Evolutionary conservation across 1,284 basidiomycete species (phyloP), one percentile per base, ranked within the genome.

Genomic region (Melampsora medusae): DNA sequence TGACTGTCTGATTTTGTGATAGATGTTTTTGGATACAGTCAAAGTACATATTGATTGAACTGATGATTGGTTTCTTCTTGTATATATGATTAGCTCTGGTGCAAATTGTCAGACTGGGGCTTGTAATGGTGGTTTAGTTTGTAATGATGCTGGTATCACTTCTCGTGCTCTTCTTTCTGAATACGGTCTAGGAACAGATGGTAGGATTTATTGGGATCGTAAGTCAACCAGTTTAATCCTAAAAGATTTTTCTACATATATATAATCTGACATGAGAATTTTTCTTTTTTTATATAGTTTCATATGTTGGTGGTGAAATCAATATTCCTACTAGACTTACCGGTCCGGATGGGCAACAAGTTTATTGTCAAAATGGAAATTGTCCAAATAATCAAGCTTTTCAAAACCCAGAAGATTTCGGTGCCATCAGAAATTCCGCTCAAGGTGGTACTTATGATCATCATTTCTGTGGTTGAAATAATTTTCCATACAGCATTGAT

Each of bases 131-230:
- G 79, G 78, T 5, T 42, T 77, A 33, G 56, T 46, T 35, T 78
- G 77, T 46, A 79, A 50, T 42, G 78, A 79, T 48, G 79, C 49
- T 16, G 79, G 79, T 16, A 79, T 79, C 48, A 79, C 79, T 17
- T 59, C 78, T 14, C 38, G 53, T 28, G 78, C 60, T 46, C 64
- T 75, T 35, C 69, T 70, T 48, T 68, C 61, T 12, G 75, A 77
- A 49, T 70, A 66, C 25, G 75, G 75, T 28, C 2, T 5, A 31
- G 28, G 33, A 35, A 31, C 61, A 16, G 25, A 31, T 62, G 61
- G 61, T 62, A 5, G 33, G 6, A 28, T 33, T 31, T 62, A 28
- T 17, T 62, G 61, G 61, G 25, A 62, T 62, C 61, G 61, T 62
- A 31, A 31, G 61, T 62, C 17, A 2, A 56, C 5, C 12, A 25